Evolutionary conservation across 371 early-diverging fungal genomes (phyloP).

Genomic region (Syncephalastrum racemosum): DNA sequence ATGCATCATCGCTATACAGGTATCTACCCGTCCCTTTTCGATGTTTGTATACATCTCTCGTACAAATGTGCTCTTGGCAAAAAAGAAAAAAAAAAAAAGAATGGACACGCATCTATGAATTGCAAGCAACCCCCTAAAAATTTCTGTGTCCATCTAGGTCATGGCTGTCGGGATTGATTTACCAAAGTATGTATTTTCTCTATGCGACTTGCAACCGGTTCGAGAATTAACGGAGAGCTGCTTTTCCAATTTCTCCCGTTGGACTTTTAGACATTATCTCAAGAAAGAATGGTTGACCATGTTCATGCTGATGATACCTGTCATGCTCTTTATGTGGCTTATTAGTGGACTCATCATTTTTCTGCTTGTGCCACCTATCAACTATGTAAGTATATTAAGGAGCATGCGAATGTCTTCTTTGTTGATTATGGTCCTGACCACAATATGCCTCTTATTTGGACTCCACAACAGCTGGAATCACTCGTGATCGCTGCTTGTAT

Average conservation of each 20-base stretch:
- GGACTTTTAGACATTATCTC: conserved; percentile 41
- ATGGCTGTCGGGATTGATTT: conserved; percentile 86
- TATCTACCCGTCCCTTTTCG: conserved; percentile 17
- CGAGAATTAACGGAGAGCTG: conserved; percentile 7
- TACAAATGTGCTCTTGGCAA: not conserved
- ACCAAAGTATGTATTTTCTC: conserved; percentile 57
- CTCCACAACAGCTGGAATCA: conserved; percentile 53
- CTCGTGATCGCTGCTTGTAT: conserved; percentile 87
- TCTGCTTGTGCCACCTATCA: conserved; percentile 59
- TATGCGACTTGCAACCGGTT: not conserved
- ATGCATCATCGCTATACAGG: conserved; percentile 81
- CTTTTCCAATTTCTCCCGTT: conserved; percentile 4
- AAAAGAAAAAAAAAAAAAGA: not conserved
- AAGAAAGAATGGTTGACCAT: conserved; percentile 68
- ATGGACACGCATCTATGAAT: too few species aligned
- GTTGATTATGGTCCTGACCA: too few species aligned
- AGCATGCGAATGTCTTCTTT: conserved; percentile 1
- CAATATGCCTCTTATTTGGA: too few species aligned
- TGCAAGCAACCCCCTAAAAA: not conserved
- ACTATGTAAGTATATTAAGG: conserved; percentile 52
- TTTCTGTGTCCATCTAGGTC: conserved; percentile 44
- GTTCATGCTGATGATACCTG: conserved; percentile 78
- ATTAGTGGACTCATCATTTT: conserved; percentile 72
- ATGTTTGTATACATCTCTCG: not conserved
- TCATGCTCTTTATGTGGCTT: conserved; percentile 89